Evolutionary conservation across 108 stramenopile genomes (phyloP).

Genomic region (Nitzschia putrida): DNA sequence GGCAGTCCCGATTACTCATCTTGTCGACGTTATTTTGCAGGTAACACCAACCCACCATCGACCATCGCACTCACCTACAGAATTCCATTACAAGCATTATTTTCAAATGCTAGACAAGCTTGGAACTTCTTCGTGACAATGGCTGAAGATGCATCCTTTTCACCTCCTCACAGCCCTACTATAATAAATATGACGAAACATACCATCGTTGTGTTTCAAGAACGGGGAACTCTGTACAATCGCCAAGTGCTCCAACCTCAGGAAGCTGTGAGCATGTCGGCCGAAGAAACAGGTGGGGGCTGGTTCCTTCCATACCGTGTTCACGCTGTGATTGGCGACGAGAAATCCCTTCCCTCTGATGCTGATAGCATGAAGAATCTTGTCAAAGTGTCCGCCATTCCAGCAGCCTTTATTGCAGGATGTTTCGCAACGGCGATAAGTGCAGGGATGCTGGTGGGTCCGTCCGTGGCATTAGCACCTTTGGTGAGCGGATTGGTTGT

Average conservation of each 20-base stretch:
- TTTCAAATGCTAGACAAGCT: neutral
- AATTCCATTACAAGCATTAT: neutral
- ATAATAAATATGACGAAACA: constrained; percentile 46
- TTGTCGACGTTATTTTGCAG: neutral
- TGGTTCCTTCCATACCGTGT: constrained; percentile 38
- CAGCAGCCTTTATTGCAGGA: constrained; percentile 48
- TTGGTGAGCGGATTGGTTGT: constrained; percentile 50
- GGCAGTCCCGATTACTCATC: no score
- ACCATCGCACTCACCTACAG: no score
- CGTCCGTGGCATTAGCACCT: constrained; percentile 48
- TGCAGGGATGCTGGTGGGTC: constrained; percentile 47
- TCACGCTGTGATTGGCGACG: constrained; percentile 52
- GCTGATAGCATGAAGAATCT: constrained; percentile 41
- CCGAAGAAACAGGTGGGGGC: constrained; percentile 30
- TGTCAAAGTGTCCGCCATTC: constrained; percentile 38
- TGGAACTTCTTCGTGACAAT: neutral
- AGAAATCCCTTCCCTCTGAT: constrained; percentile 30
- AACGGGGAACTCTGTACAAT: constrained; percentile 53
- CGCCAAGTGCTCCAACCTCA: constrained; percentile 43
- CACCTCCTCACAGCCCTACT: constrained; percentile 33
- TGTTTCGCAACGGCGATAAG: constrained; percentile 37
- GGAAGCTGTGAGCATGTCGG: constrained; percentile 49
- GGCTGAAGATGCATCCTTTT: neutral
- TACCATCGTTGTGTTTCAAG: constrained; percentile 54
- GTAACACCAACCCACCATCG: no score